phyloP scores from a whole-genome alignment of 805 yeast species.

The Vanderwaltozyma tropicalis region DNA sequence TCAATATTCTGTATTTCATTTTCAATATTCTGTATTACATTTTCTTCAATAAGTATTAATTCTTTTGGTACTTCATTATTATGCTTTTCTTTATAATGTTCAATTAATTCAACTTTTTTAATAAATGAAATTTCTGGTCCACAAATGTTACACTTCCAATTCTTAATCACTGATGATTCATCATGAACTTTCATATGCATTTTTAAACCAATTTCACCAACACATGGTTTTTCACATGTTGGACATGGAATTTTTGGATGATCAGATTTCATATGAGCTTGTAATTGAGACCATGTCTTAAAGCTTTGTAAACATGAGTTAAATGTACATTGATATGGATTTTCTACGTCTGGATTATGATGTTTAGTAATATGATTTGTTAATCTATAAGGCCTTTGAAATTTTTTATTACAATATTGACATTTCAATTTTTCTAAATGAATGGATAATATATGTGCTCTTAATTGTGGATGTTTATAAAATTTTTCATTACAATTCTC shows the following conservation, averaged over 20 bases:
- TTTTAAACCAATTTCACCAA: slow-evolving; percentile 57
- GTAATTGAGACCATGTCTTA: slow-evolving; percentile 65
- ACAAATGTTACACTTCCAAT: slow-evolving; percentile 62
- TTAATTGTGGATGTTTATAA: slow-evolving; percentile 62
- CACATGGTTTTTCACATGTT: slow-evolving; percentile 60
- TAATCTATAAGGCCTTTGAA: slow-evolving; percentile 54
- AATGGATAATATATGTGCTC: slow-evolving; percentile 55
- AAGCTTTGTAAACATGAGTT: slow-evolving; percentile 52
- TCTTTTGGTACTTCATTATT: slow-evolving; percentile 8
- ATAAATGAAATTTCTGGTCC: slow-evolving; percentile 35
- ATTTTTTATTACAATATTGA: slow-evolving; percentile 51
- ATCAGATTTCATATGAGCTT: slow-evolving; percentile 54
- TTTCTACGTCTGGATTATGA: slow-evolving; percentile 40
- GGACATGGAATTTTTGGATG: slow-evolving; percentile 63
- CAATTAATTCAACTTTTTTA: slow-evolving; percentile 45
- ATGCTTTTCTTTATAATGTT: slow-evolving; percentile 48
- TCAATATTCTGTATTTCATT: neutral
- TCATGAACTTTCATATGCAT: slow-evolving; percentile 72
- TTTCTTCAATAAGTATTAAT: slow-evolving; percentile 1
- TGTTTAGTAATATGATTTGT: slow-evolving; percentile 54
- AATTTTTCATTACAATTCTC: slow-evolving; percentile 59
- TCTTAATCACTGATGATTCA: slow-evolving; percentile 36
- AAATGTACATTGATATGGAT: slow-evolving; percentile 46
- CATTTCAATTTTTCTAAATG: slow-evolving; percentile 52
- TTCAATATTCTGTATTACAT: neutral